phyloP scores from a whole-genome alignment of 768 basidiomycete species.

The Lentinula lateritia region DNA sequence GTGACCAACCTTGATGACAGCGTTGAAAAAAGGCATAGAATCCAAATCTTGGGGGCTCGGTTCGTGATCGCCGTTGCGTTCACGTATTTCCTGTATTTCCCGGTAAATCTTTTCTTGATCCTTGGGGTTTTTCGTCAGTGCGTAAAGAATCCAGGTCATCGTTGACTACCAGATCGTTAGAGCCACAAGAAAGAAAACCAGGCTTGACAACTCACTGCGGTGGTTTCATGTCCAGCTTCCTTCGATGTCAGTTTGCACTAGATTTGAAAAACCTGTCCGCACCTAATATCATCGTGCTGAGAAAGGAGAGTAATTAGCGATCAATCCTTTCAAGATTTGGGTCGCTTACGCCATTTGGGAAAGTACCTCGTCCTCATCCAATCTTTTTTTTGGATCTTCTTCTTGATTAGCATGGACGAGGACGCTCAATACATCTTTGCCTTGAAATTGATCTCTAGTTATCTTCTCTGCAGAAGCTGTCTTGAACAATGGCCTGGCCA shows the following conservation, averaged over 20 bases:
- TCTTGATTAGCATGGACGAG: constrained; percentile 49
- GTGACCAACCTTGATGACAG: constrained; percentile 16
- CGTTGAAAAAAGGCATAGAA: constrained; percentile 23
- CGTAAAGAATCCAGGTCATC: constrained; percentile 55
- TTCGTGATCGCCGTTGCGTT: constrained; percentile 7
- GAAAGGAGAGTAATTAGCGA: not conserved
- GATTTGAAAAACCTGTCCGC: not conserved
- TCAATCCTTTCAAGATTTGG: too few species aligned
- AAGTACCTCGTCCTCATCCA: constrained; percentile 45
- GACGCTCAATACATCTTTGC: constrained; percentile 1
- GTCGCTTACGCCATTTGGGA: constrained; percentile 34
- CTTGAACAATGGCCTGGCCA: not conserved
- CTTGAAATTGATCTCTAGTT: not conserved
- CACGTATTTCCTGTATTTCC: constrained; percentile 37
- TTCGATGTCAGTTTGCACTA: not conserved
- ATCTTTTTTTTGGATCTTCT: constrained; percentile 32
- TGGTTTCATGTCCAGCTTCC: constrained; percentile 43
- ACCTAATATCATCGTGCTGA: not conserved
- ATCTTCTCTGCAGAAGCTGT: not conserved
- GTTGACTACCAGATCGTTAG: constrained; percentile 23
- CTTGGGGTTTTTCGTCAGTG: constrained; percentile 52
- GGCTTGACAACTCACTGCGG: constrained; percentile 22
- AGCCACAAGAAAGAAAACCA: not conserved
- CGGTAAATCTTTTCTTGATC: constrained; percentile 55
- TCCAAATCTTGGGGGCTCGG: constrained; percentile 24